A percentile compares a stretch with the other conserved stretches of the same genome.
These are phyloP conservation scores for Ceratocystis diversiconidia DNA, from an alignment of 2,329 filamentous ascomycete genomes.

Conservation along the genomic window DNA sequence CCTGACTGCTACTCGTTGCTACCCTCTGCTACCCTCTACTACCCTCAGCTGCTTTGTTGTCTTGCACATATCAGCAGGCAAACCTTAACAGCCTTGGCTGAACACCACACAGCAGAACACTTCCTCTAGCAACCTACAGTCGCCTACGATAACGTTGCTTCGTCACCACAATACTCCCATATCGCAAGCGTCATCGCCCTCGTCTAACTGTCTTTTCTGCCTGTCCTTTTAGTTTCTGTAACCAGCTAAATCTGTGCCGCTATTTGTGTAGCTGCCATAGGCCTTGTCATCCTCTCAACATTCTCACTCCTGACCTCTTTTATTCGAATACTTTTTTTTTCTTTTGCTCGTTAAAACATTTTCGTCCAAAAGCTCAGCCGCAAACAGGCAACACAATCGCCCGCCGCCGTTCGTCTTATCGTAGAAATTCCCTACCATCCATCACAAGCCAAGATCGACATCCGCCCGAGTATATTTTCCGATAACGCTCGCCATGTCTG, in stretches of 20 bases:
- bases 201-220: background rate
- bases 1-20: background rate
- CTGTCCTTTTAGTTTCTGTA: background rate
- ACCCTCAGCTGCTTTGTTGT: background rate
- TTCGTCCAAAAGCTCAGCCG: background rate
- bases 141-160: background rate
- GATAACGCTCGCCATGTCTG: conserved; percentile 20
- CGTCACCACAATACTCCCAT: background rate
- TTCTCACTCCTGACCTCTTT: background rate
- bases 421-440: background rate
- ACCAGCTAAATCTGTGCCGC: background rate
- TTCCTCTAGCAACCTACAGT: too few species aligned
- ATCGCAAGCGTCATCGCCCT: background rate
- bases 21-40: background rate
- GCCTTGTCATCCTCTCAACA: background rate
- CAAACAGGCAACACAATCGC: background rate
- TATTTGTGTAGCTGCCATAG: background rate
- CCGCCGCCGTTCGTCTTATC: background rate
- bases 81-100: background rate
- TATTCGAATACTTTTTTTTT: background rate
- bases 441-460: background rate
- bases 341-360: background rate
- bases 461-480: background rate
- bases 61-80: background rate
- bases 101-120: background rate